These are phyloP conservation scores for Erythrophleum ivorense DNA, from an alignment of 331 rosid genomes.

Conservation along the genomic window DNA sequence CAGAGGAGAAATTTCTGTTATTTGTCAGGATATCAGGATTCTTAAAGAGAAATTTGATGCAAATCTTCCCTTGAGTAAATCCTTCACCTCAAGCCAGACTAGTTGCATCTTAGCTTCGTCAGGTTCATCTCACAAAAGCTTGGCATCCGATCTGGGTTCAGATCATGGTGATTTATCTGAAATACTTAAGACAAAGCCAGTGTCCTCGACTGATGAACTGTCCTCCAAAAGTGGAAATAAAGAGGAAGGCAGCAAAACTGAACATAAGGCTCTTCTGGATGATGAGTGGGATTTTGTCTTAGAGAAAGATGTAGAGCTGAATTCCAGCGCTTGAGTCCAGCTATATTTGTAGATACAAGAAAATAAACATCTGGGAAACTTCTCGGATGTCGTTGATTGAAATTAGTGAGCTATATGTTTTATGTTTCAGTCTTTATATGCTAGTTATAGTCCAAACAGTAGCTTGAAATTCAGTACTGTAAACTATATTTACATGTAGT, in stretches of 20 bases:
- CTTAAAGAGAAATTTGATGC: conserved; percentile 90
- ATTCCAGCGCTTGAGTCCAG: conserved; percentile 1
- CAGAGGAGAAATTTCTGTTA: conserved; percentile 97
- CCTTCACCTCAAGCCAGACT: conserved; percentile 86
- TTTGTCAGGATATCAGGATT: conserved; percentile 78
- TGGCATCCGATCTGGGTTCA: conserved; percentile 42
- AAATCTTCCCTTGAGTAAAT: conserved; percentile 79
- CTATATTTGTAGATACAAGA: conserved; percentile 25
- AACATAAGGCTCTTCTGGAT: conserved; percentile 57
- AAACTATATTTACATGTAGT: not conserved
- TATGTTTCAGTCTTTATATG: conserved; percentile 12
- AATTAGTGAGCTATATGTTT: conserved; percentile 18
- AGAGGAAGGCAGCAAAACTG: conserved; percentile 43
- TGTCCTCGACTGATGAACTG: conserved; percentile 40
- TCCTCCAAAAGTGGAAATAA: conserved; percentile 35
- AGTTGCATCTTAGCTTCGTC: conserved; percentile 73
- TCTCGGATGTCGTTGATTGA: not conserved
- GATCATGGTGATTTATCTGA: conserved; percentile 50
- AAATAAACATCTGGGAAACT: conserved; percentile 25
- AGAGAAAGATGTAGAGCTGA: conserved; percentile 54
- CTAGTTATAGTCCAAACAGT: conserved; percentile 7
- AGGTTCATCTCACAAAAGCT: conserved; percentile 41
- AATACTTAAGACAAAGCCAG: conserved; percentile 36
- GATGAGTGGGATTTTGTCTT: conserved; percentile 77
- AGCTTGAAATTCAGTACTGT: not conserved